phyloP scores from a whole-genome alignment of 75 land plant genomes.

The Sequoiadendron giganteum region DNA sequence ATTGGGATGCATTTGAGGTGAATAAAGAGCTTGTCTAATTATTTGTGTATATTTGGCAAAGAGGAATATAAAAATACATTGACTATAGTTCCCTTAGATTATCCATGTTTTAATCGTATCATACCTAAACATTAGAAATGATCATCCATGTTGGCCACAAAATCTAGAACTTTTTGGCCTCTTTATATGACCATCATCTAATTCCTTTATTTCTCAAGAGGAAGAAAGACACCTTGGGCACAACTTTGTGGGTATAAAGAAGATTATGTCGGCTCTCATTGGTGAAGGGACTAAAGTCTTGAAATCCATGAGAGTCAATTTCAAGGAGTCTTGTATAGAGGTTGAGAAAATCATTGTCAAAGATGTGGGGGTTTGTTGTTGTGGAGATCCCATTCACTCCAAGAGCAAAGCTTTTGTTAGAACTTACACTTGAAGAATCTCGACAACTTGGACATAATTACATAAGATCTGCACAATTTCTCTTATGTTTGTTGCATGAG shows the following conservation, averaged over 20 bases:
- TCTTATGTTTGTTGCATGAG: slow-evolving; percentile 76
- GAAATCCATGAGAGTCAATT: slow-evolving; percentile 91
- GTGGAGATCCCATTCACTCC: too few relatives aligned
- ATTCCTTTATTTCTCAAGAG: too few relatives aligned
- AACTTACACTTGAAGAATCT: slow-evolving; percentile 85
- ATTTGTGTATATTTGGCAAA: slow-evolving; percentile 24
- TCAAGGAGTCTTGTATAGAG: slow-evolving; percentile 91
- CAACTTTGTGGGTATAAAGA: slow-evolving; percentile 90
- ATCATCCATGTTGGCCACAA: too few relatives aligned
- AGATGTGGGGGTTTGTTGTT: slow-evolving; percentile 87
- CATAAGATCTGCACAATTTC: slow-evolving; percentile 91
- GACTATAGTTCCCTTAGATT: too few relatives aligned
- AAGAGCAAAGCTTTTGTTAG: slow-evolving; percentile 90
- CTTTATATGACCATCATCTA: too few relatives aligned
- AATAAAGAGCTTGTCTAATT: too few relatives aligned
- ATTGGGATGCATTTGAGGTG: too few relatives aligned
- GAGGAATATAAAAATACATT: too few relatives aligned
- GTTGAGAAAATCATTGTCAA: slow-evolving; percentile 96
- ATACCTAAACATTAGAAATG: too few relatives aligned
- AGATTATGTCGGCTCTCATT: slow-evolving; percentile 83
- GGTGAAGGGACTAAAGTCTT: slow-evolving; percentile 96
- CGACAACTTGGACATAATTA: slow-evolving; percentile 90
- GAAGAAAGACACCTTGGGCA: background rate
- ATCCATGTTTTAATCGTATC: too few relatives aligned
- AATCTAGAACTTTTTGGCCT: too few relatives aligned